Conservation (phyloP, 2,329 filamentous ascomycete species). For the Aureobasidium vineae region DNA sequence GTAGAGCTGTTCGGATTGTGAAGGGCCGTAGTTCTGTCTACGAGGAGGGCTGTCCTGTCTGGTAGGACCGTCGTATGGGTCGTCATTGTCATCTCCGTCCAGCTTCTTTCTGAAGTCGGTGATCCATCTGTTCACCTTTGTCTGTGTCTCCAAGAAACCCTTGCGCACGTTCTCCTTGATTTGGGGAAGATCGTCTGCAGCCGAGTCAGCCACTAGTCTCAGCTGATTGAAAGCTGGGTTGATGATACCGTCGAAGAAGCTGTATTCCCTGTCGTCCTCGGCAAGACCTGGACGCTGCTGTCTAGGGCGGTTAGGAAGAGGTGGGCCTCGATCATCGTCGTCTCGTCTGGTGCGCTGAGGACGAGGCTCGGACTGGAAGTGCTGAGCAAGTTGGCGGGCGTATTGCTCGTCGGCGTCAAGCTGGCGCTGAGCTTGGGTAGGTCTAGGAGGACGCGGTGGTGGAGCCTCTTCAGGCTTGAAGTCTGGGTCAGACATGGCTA, state of each 20-base stretch:
- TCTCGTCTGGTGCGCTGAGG: slow-evolving; percentile 40
- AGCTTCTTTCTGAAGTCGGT: slow-evolving; percentile 88
- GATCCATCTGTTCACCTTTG: slow-evolving; percentile 90
- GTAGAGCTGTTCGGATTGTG: slow-evolving; percentile 42
- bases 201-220: slow-evolving; percentile 5
- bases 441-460: slow-evolving; percentile 79
- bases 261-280: slow-evolving; percentile 71
- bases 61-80: slow-evolving; percentile 48
- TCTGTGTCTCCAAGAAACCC: slow-evolving; percentile 91
- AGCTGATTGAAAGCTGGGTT: too few species aligned
- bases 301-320: slow-evolving; percentile 44
- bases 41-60: slow-evolving; percentile 35
- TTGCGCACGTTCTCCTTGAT: slow-evolving; percentile 92
- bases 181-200: slow-evolving; percentile 78
- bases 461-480: slow-evolving; percentile 49
- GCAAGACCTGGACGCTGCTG: slow-evolving; percentile 36
- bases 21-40: slow-evolving; percentile 41
- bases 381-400: slow-evolving; percentile 87
- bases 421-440: slow-evolving; percentile 63
- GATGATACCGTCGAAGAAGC: slow-evolving; percentile 73
- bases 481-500: slow-evolving; percentile 56
- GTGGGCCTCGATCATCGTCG: slow-evolving; percentile 37
- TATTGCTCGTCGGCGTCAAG: slow-evolving; percentile 88
- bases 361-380: slow-evolving; percentile 59
- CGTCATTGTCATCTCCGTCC: slow-evolving; percentile 74